A percentile compares a stretch with the other conserved stretches of the same genome.
phyloP scores from a whole-genome alignment of 495 filamentous ascomycete genomes.

The Mytilinidion resinicola region DNA sequence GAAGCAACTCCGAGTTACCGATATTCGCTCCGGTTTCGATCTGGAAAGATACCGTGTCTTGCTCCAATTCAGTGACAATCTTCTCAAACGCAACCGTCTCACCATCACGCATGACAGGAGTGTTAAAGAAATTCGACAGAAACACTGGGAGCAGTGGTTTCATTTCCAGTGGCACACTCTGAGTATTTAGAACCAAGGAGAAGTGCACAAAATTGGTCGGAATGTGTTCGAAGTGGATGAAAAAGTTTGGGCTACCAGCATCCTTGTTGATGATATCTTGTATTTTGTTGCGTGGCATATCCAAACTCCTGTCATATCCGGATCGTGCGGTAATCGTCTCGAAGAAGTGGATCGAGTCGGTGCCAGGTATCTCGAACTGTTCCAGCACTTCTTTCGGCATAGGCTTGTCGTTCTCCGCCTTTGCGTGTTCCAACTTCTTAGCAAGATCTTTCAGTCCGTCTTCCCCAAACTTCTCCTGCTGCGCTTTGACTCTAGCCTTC shows the following conservation, averaged over 20 bases:
- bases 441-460: slow-evolving; percentile 63
- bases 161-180: slow-evolving; percentile 60
- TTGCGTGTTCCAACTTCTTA: slow-evolving; percentile 70
- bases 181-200: slow-evolving; percentile 70
- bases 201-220: slow-evolving; percentile 84
- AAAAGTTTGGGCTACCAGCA: slow-evolving; percentile 56
- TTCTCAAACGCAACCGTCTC: slow-evolving; percentile 80
- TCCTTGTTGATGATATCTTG: slow-evolving; percentile 74
- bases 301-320: slow-evolving; percentile 67
- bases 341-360: slow-evolving; percentile 89
- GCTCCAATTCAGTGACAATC: slow-evolving; percentile 81
- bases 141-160: slow-evolving; percentile 81
- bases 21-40: slow-evolving; percentile 60
- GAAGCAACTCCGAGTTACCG: slow-evolving; percentile 71
- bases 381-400: slow-evolving; percentile 72
- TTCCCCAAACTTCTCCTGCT: slow-evolving; percentile 56
- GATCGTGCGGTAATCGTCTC: slow-evolving; percentile 79
- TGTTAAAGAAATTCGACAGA: slow-evolving; percentile 87
- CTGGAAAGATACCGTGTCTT: slow-evolving; percentile 77
- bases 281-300: slow-evolving; percentile 57
- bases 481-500: slow-evolving; percentile 51
- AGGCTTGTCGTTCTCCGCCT: slow-evolving; percentile 72
- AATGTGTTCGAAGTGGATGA: slow-evolving; percentile 95
- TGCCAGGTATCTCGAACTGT: slow-evolving; percentile 71
- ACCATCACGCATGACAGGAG: slow-evolving; percentile 73